Conservation (phyloP, 139 green algal genomes). For the Closterium sp. region DNA sequence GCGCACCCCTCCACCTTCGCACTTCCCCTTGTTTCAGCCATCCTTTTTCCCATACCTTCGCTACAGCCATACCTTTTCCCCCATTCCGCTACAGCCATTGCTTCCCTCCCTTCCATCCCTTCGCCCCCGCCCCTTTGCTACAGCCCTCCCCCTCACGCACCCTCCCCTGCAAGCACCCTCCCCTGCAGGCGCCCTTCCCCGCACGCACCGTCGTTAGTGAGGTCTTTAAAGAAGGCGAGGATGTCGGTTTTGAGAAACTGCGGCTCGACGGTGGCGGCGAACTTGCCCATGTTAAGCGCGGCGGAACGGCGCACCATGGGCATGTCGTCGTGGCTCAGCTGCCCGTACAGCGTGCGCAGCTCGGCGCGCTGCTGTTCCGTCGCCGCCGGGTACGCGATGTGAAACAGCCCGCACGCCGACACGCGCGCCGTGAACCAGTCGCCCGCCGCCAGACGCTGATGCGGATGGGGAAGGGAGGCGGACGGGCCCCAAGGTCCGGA, state of each 20-base stretch:
- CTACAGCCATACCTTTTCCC: too few relatives aligned
- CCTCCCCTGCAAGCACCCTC: neutral
- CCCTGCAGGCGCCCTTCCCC: neutral
- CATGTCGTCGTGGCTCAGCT: constrained; percentile 94
- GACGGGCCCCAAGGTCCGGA: neutral
- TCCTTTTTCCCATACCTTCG: too few relatives aligned
- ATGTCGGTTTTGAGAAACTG: constrained; percentile 79
- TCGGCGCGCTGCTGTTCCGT: constrained; percentile 58
- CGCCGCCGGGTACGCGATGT: constrained; percentile 70
- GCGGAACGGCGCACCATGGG: constrained; percentile 95
- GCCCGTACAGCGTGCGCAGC: constrained; percentile 73
- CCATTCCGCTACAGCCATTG: too few relatives aligned
- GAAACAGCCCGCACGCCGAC: constrained; percentile 86
- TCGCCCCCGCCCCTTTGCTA: too few relatives aligned
- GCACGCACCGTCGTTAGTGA: constrained; percentile 35
- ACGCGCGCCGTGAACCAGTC: constrained; percentile 98
- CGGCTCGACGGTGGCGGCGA: constrained; percentile 76
- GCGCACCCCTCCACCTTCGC: too few relatives aligned
- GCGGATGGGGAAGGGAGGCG: neutral
- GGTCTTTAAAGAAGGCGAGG: constrained; percentile 81
- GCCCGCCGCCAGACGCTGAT: constrained; percentile 79
- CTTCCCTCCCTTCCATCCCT: too few relatives aligned
- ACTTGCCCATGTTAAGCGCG: constrained; percentile 81
- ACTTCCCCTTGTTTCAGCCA: too few relatives aligned
- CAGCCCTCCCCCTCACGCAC: neutral